Evolutionary conservation across 768 basidiomycete genomes (phyloP).

Genomic region (Boletus vermiculosoides): DNA sequence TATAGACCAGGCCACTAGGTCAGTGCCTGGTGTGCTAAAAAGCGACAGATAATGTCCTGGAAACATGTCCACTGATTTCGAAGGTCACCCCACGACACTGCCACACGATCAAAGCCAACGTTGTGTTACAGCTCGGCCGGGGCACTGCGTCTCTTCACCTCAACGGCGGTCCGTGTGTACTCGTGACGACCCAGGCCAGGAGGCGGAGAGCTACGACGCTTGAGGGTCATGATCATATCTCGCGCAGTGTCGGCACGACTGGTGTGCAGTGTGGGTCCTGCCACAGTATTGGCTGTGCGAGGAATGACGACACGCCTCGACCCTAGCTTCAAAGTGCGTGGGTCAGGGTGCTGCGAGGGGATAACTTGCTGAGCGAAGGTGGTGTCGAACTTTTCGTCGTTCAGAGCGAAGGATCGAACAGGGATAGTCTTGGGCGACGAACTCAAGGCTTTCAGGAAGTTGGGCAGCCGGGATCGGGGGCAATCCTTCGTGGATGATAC

Average conservation of each 20-base stretch:
- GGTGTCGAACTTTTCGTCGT: constrained; percentile 6
- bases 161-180: constrained; percentile 33
- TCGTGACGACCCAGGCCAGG: constrained; percentile 6
- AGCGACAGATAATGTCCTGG: not conserved
- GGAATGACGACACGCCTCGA: constrained; percentile 51
- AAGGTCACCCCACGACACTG: constrained; percentile 60
- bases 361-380: constrained; percentile 21
- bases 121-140: constrained; percentile 55
- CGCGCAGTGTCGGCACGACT: constrained; percentile 56
- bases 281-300: constrained; percentile 41
- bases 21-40: not conserved
- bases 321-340: constrained; percentile 42
- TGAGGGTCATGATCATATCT: constrained; percentile 65
- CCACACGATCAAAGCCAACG: constrained; percentile 56
- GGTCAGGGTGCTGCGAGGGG: constrained; percentile 30
- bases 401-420: constrained; percentile 29
- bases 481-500: constrained; percentile 19
- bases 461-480: constrained; percentile 32
- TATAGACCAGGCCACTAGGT: not conserved
- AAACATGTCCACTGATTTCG: constrained; percentile 27
- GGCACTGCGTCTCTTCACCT: constrained; percentile 57
- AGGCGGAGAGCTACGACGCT: constrained; percentile 48
- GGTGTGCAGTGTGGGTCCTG: constrained; percentile 47
- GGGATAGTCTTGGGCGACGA: constrained; percentile 35
- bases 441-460: constrained; percentile 28